Conservation (phyloP, 1,139 yeast species). For the Saccharomycopsis crataegensis region DNA sequence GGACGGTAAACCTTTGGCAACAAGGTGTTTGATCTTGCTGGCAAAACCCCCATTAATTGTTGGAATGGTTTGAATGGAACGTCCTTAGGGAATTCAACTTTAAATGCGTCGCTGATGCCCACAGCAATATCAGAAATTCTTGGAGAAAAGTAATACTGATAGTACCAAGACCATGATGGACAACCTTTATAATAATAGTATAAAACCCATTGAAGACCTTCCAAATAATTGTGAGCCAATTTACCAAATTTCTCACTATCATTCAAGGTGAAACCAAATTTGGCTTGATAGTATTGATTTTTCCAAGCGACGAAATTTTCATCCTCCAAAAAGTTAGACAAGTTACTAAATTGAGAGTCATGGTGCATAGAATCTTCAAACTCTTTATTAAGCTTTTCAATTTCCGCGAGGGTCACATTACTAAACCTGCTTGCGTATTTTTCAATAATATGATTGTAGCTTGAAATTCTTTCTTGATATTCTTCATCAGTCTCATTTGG, state of each 20-base stretch:
- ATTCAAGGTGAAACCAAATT: slow-evolving; percentile 59
- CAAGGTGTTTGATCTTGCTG: slow-evolving; percentile 78
- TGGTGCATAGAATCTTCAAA: slow-evolving; percentile 46
- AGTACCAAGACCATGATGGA: slow-evolving; percentile 95
- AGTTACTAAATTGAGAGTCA: slow-evolving; percentile 47
- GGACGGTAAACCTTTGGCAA: slow-evolving; percentile 75
- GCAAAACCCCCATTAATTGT: slow-evolving; percentile 96
- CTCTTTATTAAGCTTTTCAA: slow-evolving; percentile 4
- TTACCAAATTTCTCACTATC: slow-evolving; percentile 49
- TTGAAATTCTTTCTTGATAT: slow-evolving; percentile 39
- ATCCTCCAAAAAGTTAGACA: slow-evolving; percentile 55
- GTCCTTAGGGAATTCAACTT: slow-evolving; percentile 60
- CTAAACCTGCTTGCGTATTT: slow-evolving; percentile 17
- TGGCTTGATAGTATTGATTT: slow-evolving; percentile 69
- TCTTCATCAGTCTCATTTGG: slow-evolving; percentile 60
- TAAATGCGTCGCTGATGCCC: slow-evolving; percentile 48
- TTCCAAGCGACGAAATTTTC: slow-evolving; percentile 78
- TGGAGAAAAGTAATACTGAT: slow-evolving; percentile 83
- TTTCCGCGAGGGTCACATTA: slow-evolving; percentile 13
- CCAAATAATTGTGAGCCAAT: slow-evolving; percentile 76
- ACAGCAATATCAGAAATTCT: slow-evolving; percentile 76
- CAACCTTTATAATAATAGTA: slow-evolving; percentile 84
- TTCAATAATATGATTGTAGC: slow-evolving; percentile 9
- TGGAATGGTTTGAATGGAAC: slow-evolving; percentile 87
- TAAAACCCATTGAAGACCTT: slow-evolving; percentile 95